Percentiles rank a stretch among this genome's conserved stretches.
Conservation (phyloP, 257 asterid genomes). For the Oldenlandia corymbosa region DNA sequence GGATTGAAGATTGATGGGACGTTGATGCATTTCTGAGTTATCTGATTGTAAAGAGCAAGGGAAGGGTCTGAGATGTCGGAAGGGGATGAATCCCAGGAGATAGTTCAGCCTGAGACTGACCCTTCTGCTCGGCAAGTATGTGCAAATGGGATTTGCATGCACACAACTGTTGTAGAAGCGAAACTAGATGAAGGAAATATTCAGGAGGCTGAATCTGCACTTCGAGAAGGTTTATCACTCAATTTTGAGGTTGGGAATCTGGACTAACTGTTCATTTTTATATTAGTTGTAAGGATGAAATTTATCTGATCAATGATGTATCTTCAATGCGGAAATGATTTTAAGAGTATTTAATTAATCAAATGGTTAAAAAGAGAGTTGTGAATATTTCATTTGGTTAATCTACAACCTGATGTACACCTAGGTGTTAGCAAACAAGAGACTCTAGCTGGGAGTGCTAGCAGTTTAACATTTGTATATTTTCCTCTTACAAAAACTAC, state of each 20-base stretch:
- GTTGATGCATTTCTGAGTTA: slow-evolving; percentile 30
- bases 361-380: neutral
- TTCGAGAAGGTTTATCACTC: slow-evolving; percentile 88
- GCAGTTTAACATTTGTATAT: neutral
- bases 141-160: slow-evolving; percentile 78
- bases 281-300: neutral
- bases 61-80: slow-evolving; percentile 57
- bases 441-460: neutral
- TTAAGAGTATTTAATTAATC: neutral
- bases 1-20: slow-evolving; percentile 14
- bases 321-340: neutral
- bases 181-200: slow-evolving; percentile 91
- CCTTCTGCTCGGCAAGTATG: slow-evolving; percentile 55
- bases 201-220: slow-evolving; percentile 96
- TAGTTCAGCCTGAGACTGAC: slow-evolving; percentile 36
- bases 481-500: neutral
- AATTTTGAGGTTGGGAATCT: slow-evolving; percentile 71
- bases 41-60: slow-evolving; percentile 29
- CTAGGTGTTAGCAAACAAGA: neutral
- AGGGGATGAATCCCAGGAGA: slow-evolving; percentile 46
- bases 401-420: neutral
- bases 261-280: neutral
- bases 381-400: too few species aligned
- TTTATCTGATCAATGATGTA: neutral
- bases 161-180: slow-evolving; percentile 67